Base-by-base conservation (phyloP, 495 filamentous ascomycete species). In the Wilcoxina mikolae region DNA sequence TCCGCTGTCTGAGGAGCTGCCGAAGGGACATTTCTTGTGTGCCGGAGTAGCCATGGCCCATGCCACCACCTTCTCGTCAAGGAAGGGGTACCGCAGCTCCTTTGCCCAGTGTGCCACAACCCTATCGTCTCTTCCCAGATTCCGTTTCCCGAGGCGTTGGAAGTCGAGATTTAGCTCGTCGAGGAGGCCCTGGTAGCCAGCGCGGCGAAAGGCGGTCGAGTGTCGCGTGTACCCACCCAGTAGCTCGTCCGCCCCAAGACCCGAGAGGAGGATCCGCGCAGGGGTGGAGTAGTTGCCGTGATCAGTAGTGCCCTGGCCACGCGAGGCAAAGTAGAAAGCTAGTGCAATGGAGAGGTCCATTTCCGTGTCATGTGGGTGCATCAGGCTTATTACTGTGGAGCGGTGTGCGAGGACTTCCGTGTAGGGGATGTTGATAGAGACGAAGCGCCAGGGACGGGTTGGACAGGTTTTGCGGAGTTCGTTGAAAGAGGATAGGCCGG, bases 341-440 rank as follows among this genome's bases (percentile, higher is more conserved):
- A 77, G 79, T 1, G 83, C 84, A 60, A 99, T 96, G n/a, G 93
- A 96, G 2, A 95, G 74, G 62, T 99, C 91, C 91, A 99, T 99
- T 67, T 95, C 93, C 0, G 91, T 96, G 61, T 94, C 87, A 67
- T 96, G 91, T 0, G 91, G 91, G 60, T 82, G 76, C 61, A 96
- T 91, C 12, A 99, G 74, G 1, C 76, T 74, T 33, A 86, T 75
- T 2, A 96, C 75, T 4, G 70, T 72, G 4, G 74, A 60, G 44
- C 87, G 80, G 61, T 94, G 86, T 2, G 74, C 71, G 42, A 81
- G 57, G 0, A 82, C 83, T 56, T 94, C 86, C 11, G 72, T 60
- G 60, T 89, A 94, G 0, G 91, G 81, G 25, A 99, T 72, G 60
- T 99, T 81, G 47, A 99, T 83, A 9, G 72, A 69, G 17, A 95